These are phyloP conservation scores for Pseudopithomyces chartarum DNA, from an alignment of 2,329 filamentous ascomycete species.

Conservation along the genomic window DNA sequence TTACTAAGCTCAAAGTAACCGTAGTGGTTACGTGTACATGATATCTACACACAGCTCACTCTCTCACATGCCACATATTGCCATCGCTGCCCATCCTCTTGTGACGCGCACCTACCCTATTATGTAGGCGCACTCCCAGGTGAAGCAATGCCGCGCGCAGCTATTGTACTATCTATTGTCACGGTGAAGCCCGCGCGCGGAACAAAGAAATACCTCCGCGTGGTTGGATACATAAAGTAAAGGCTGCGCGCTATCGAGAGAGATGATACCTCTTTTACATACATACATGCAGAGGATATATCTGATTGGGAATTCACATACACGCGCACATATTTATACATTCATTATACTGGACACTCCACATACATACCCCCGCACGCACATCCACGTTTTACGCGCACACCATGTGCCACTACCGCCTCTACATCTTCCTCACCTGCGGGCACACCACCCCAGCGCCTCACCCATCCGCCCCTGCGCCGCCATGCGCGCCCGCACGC, in stretches of 20 bases:
- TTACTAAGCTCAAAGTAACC: too few species aligned
- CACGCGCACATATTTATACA: neutral
- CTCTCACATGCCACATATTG: too few species aligned
- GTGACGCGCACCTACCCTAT: neutral
- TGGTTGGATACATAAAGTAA: neutral
- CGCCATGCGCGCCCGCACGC: constrained; percentile 13
- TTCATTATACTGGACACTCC: neutral
- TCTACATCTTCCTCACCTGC: constrained; percentile 49
- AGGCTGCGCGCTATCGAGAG: neutral
- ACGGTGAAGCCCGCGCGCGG: neutral
- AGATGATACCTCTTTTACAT: neutral
- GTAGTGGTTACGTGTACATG: too few species aligned
- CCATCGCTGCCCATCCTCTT: neutral
- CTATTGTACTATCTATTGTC: neutral
- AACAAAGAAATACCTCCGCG: neutral
- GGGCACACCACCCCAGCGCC: constrained; percentile 46
- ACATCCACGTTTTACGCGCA: too few species aligned
- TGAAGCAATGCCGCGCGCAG: neutral
- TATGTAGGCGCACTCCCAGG: neutral
- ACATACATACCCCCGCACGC: neutral
- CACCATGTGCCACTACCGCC: constrained; percentile 51
- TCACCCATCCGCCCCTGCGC: constrained; percentile 43
- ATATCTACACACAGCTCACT: too few species aligned
- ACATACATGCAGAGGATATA: neutral
- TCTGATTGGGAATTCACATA: neutral